Conservation (phyloP, 2,329 filamentous ascomycete genomes). For the Aaosphaeria arxii region DNA sequence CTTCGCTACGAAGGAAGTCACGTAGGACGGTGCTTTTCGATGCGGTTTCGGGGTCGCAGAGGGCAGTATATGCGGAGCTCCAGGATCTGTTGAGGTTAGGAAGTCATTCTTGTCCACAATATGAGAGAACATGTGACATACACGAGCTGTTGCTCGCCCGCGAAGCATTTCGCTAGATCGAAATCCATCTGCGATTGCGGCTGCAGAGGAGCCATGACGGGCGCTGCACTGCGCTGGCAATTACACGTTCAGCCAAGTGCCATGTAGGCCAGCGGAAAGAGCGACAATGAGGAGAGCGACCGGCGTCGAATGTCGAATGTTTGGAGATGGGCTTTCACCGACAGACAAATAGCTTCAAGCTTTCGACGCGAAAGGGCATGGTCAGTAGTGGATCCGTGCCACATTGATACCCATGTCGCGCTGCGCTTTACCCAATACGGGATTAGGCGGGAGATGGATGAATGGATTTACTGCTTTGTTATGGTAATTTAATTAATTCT, state of each 20-base stretch:
- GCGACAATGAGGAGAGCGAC: slow-evolving; percentile 7
- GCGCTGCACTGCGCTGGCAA: slow-evolving; percentile 32
- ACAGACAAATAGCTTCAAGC: slow-evolving; percentile 5
- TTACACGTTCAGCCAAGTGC: slow-evolving; percentile 27
- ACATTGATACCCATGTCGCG: no score
- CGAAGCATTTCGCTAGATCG: slow-evolving; percentile 79
- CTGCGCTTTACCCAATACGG: no score
- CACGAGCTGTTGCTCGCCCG: slow-evolving; percentile 76
- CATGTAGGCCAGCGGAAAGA: slow-evolving; percentile 19
- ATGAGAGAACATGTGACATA: slow-evolving; percentile 46
- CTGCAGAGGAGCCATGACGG: slow-evolving; percentile 32
- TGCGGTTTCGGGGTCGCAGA: slow-evolving; percentile 49
- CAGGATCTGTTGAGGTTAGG: slow-evolving; percentile 56
- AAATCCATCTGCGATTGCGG: slow-evolving; percentile 58
- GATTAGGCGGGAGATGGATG: no score
- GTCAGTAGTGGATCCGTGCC: no score
- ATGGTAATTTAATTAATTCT: no score
- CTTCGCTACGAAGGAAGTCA: slow-evolving; percentile 68
- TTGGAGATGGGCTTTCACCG: slow-evolving; percentile 11
- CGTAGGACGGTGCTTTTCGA: slow-evolving; percentile 45
- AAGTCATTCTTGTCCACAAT: background rate
- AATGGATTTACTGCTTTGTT: no score
- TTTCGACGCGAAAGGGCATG: background rate
- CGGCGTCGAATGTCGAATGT: slow-evolving; percentile 15
- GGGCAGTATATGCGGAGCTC: slow-evolving; percentile 55